A percentile compares a stretch with the other conserved stretches of the same genome.
Evolutionary conservation across 768 basidiomycete genomes (phyloP).

Genomic region (Paxillus rubicundulus): DNA sequence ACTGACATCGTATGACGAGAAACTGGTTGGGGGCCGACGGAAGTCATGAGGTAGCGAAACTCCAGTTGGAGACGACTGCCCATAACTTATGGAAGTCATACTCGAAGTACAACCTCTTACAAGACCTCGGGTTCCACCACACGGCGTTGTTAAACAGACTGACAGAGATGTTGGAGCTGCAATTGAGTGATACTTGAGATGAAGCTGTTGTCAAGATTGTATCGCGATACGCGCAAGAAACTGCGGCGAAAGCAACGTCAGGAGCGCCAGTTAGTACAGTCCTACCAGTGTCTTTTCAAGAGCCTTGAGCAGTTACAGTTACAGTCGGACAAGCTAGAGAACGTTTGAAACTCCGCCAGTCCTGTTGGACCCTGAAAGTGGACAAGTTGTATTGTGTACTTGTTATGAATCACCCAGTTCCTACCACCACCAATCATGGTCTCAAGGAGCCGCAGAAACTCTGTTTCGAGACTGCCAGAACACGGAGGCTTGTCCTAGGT

Average conservation of each 20-base stretch:
- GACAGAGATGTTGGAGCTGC: background rate
- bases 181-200: constrained; percentile 5
- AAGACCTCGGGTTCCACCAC: constrained; percentile 4
- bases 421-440: constrained; percentile 16
- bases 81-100: constrained; percentile 30
- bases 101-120: constrained; percentile 3
- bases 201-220: constrained; percentile 1
- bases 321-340: constrained; percentile 15
- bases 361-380: constrained; percentile 3
- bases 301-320: constrained; percentile 3
- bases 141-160: constrained; percentile 1
- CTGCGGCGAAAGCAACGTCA: background rate
- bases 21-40: constrained; percentile 25
- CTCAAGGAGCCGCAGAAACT: constrained; percentile 48
- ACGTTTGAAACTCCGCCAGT: constrained; percentile 34
- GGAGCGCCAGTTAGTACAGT: background rate
- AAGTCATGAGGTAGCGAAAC: constrained; percentile 25
- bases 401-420: constrained; percentile 20
- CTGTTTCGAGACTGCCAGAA: constrained; percentile 48
- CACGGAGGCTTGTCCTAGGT: constrained; percentile 59
- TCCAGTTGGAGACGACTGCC: constrained; percentile 24
- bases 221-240: constrained; percentile 6
- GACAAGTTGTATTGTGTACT: constrained; percentile 6
- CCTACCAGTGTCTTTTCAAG: constrained; percentile 9
- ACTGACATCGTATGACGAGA: constrained; percentile 34